A percentile compares a stretch with the other conserved stretches of the same genome.
Evolutionary conservation across 371 early-diverging fungal species (phyloP).

Genomic region (Actinomortierella wolfii): DNA sequence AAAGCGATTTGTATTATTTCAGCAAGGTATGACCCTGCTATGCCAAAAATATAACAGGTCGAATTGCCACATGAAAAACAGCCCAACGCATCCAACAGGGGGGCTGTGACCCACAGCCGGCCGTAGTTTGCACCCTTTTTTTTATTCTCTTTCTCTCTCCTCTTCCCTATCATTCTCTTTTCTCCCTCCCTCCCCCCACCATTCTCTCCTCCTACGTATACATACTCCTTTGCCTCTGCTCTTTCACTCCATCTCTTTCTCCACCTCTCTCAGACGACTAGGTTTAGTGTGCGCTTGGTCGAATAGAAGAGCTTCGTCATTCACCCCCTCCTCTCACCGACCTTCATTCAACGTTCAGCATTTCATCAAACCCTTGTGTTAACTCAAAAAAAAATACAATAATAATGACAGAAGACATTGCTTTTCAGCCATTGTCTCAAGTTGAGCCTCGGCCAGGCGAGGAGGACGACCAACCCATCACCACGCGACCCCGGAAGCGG

Average conservation of each 20-base stretch:
- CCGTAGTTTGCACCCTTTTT: neutral
- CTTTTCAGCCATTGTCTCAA: neutral
- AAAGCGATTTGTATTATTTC: neutral
- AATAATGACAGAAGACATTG: neutral
- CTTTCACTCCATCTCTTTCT: neutral
- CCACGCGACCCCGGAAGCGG: conserved; percentile 8
- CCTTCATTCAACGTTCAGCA: neutral
- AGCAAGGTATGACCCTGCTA: neutral
- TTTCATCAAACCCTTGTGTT: neutral
- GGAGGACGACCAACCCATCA: conserved; percentile 12
- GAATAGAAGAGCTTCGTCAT: conserved; percentile 1
- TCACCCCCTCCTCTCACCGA: neutral
- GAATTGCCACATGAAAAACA: too few relatives aligned
- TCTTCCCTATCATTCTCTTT: too few relatives aligned
- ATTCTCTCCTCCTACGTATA: conserved; percentile 1
- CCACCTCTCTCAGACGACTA: neutral
- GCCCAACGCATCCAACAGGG: neutral
- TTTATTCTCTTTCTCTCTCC: neutral
- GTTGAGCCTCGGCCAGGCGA: conserved; percentile 4
- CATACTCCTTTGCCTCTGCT: conserved; percentile 5
- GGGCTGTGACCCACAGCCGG: neutral
- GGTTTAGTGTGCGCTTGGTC: too few relatives aligned
- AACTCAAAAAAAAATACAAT: neutral
- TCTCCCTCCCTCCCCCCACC: neutral
- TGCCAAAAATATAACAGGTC: neutral